Percentiles rank a stretch among this genome's conserved stretches.
phyloP scores from a whole-genome alignment of 768 basidiomycete genomes.

The Mycena venus region DNA sequence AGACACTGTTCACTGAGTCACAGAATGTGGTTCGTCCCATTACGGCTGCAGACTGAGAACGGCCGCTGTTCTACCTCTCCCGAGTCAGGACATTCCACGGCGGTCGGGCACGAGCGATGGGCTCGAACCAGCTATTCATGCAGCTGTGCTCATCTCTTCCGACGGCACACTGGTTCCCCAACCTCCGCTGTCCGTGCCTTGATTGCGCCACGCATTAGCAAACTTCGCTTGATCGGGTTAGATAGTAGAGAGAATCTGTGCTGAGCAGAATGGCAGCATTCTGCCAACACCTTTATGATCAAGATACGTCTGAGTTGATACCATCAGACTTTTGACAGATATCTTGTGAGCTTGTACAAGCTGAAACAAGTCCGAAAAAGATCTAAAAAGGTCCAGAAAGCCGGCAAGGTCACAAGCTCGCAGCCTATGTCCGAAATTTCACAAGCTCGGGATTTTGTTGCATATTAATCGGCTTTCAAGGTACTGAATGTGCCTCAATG shows the following conservation, averaged over 20 bases:
- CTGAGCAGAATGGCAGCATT: too few relatives aligned
- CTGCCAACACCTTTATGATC: too few relatives aligned
- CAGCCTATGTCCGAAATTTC: too few relatives aligned
- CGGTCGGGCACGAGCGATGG: background rate
- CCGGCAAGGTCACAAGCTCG: too few relatives aligned
- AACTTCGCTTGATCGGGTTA: background rate
- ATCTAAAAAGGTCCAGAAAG: too few relatives aligned
- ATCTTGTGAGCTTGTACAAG: too few relatives aligned
- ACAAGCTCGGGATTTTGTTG: too few relatives aligned
- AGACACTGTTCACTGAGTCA: background rate
- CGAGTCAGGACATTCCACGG: background rate
- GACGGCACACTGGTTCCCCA: background rate
- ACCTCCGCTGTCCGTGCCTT: background rate
- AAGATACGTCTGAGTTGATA: too few relatives aligned
- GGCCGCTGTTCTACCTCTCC: background rate
- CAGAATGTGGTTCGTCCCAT: background rate
- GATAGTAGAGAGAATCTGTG: background rate
- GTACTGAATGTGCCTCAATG: too few relatives aligned
- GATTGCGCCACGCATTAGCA: background rate
- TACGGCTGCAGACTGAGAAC: background rate
- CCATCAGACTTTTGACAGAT: too few relatives aligned
- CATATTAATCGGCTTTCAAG: too few relatives aligned
- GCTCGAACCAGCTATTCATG: background rate
- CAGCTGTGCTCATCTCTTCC: background rate
- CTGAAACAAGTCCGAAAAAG: too few relatives aligned